These are phyloP conservation scores for Gossypium longicalyx DNA, from an alignment of 345 rosid genomes.

Conservation along the genomic window DNA sequence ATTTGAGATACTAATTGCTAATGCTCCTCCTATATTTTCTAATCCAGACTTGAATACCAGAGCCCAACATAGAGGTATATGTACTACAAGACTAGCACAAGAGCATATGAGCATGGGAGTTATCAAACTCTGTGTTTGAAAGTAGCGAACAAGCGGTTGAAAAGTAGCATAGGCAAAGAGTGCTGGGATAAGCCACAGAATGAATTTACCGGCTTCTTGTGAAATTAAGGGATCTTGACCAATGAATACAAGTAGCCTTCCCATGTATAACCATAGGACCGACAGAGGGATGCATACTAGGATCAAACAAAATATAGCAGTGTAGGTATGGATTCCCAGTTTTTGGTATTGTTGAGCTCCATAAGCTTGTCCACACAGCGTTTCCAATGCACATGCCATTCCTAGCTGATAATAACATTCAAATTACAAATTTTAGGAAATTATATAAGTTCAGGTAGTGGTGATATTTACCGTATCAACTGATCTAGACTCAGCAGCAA, in stretches of 20 bases:
- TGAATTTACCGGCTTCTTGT: conserved; percentile 25
- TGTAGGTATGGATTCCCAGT: conserved; percentile 36
- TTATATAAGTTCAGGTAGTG: not conserved
- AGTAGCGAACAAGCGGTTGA: conserved; percentile 35
- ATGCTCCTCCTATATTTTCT: conserved; percentile 28
- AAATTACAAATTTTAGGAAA: not conserved
- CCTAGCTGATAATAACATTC: conserved; percentile 25
- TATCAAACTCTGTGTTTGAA: conserved; percentile 38
- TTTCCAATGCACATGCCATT: conserved; percentile 43
- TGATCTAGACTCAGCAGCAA: too few species aligned
- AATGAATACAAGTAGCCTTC: conserved; percentile 27
- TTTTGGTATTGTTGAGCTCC: conserved; percentile 41
- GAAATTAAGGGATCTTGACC: conserved; percentile 43
- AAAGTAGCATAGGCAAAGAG: conserved; percentile 21
- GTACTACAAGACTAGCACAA: conserved; percentile 24
- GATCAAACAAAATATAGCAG: conserved; percentile 33
- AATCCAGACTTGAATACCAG: conserved; percentile 33
- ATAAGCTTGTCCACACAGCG: conserved; percentile 44
- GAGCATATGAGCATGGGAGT: conserved; percentile 36
- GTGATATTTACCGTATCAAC: not conserved
- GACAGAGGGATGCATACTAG: conserved; percentile 37
- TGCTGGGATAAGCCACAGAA: conserved; percentile 15
- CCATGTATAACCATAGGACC: conserved; percentile 34
- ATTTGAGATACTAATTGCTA: conserved; percentile 26
- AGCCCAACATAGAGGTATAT: conserved; percentile 40